Base-by-base conservation (phyloP, 2,329 filamentous ascomycete genomes). In the Fusarium drepaniforme region DNA sequence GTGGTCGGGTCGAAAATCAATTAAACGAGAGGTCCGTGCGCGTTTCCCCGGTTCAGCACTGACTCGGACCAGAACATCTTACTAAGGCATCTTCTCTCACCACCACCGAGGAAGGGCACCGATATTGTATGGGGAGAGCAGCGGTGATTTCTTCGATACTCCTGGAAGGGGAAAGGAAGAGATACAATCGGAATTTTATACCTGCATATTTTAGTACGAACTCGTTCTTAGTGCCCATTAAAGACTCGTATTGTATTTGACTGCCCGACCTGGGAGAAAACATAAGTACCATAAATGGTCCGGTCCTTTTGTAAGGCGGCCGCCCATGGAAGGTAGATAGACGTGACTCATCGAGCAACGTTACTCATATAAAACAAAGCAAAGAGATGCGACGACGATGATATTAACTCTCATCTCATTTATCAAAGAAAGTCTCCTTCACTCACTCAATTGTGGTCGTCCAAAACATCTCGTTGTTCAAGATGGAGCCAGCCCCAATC, bases 11-110 rank as follows among this genome's bases (percentile, higher is more conserved):
- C 67, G 66, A 49, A 66, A 71, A 76, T 78, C 77, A 79, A 79
- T 79, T 79, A 79, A 79, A 76, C 33, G 40, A 44, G 23, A 18
- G 74, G 75, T 63, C 75, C 66, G 75, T 79, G 77, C 75, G 21
- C 46, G 18, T 5, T 51, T 25, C 63, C 58, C 28, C 65, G 33
- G 33, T n/a, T 25, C 56, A 18, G 5, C 37, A 5, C 21, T n/a
- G 30, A 30, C 18, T 53, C 28, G 28, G 18, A 21, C 23, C 5
- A 49, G 40, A n/a, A 13, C 35, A 16, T 15, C 35, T 37, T 13
- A 37, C 35, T 13, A 37, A 37, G 35, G 35, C 35, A 37, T 37
- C 35, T 37, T 4, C 4, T 11, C 33, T 35, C 12, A 12, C 33
- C 33, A 35, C 33, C 33, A 35, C 11, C 11, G 28, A 30, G 25